Evolutionary conservation across 176 grass and related monocot genomes (phyloP), one percentile per base, ranked within the genome.

Genomic region (Echinochloa phyllopogon): DNA sequence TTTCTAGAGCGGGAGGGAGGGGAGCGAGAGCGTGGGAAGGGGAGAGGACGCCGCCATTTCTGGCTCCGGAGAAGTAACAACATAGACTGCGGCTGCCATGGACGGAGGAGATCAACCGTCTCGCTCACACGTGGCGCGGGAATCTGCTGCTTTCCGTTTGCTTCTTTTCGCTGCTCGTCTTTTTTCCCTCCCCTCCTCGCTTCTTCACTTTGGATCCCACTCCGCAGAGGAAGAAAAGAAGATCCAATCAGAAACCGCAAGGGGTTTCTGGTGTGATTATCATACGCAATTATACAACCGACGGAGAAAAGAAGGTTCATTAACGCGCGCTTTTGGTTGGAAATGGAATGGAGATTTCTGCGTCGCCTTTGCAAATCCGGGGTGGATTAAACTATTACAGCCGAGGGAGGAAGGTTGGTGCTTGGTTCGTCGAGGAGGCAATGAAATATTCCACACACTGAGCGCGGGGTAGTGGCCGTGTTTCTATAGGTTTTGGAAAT

Each of bases 101-200:
- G 38, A n/a, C 20, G 84, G 40, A 21, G 80, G 60, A 80, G 84
- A 90, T 87, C 76, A 87, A 75, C 68, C 53, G 75, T 44, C 58
- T 72, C 57, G 52, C 36, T 82, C 58, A 87, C 84, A 92, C 84
- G 89, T 94, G 89, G 89, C 92, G 76, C 51, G 13, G 27, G 89
- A 89, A 87, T 89, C 84, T 87, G 75, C 83, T 58, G 74, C 86
- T 94, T 94, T 85, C 51, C 41, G 41, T 56, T 75, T 50, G n/a
- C 70, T 82, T 76, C 17, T 44, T 89, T 84, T 77, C 27, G 10
- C 16, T 64, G 18, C 73, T 89, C 42, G 63, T 87, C 84, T 53
- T 18, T 69, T 9, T 37, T 6, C 50, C 25, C 29, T 10, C 13
- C 25, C 61, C 38, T 10, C 6, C 11, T 84, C 47, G 18, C 8